Evolutionary conservation across 805 yeast genomes (phyloP).

Genomic region (Metschnikowia borealis): DNA sequence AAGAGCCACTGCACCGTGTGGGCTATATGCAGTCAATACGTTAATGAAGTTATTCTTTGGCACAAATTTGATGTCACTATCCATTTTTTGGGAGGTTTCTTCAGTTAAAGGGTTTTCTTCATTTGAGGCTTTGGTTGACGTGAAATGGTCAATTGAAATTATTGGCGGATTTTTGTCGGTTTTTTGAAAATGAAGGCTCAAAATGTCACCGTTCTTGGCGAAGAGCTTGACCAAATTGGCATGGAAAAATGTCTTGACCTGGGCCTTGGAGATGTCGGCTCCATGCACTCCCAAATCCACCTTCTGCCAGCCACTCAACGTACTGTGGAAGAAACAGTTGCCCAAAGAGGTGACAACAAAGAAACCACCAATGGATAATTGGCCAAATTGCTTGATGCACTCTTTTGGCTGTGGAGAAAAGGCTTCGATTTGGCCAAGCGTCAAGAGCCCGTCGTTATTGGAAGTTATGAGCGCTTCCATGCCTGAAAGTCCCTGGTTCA

Average conservation of each 20-base stretch:
- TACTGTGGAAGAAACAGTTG: slow-evolving; percentile 31
- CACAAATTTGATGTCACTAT: no score
- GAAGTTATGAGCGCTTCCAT: neutral
- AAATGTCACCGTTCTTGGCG: slow-evolving; percentile 38
- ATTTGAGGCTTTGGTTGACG: neutral
- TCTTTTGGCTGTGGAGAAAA: slow-evolving; percentile 41
- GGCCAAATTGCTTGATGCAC: slow-evolving; percentile 56
- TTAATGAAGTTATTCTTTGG: slow-evolving; percentile 43
- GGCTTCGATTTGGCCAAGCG: slow-evolving; percentile 7
- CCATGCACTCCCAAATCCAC: slow-evolving; percentile 1
- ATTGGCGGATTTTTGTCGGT: no score
- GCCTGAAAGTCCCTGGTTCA: neutral
- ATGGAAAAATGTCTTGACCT: slow-evolving; percentile 39
- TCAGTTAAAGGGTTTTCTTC: no score
- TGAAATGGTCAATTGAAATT: no score
- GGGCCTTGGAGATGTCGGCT: neutral
- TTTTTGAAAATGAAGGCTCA: slow-evolving; percentile 36
- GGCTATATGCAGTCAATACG: slow-evolving; percentile 31
- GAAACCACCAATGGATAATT: slow-evolving; percentile 34
- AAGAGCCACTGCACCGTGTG: slow-evolving; percentile 19
- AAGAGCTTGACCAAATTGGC: slow-evolving; percentile 27
- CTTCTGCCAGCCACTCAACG: slow-evolving; percentile 6
- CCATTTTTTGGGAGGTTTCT: no score
- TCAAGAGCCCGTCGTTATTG: neutral
- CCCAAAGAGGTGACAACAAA: slow-evolving; percentile 61